Percentiles rank a stretch among this genome's conserved stretches.
phyloP scores from a whole-genome alignment of 2,329 filamentous ascomycete genomes.

The Tolypocladium sp. region DNA sequence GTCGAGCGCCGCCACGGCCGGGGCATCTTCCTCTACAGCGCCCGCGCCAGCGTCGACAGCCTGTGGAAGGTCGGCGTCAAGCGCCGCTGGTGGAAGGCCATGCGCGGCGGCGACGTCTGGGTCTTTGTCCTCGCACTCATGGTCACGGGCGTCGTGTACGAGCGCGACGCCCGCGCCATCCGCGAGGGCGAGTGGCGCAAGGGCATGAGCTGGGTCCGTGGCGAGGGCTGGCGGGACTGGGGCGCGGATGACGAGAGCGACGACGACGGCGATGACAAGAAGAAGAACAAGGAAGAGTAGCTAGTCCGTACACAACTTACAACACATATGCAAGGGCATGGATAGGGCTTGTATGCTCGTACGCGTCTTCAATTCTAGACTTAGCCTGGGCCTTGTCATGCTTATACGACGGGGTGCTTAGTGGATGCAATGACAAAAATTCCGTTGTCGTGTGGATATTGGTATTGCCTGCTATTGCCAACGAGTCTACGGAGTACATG shows the following conservation, averaged over 20 bases:
- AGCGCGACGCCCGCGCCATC: constrained; percentile 59
- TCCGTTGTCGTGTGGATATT: background rate
- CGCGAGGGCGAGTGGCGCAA: constrained; percentile 60
- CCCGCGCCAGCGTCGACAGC: constrained; percentile 69
- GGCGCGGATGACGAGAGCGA: constrained; percentile 41
- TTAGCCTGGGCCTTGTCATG: background rate
- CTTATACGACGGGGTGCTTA: background rate
- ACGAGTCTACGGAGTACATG: background rate
- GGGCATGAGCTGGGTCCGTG: constrained; percentile 62
- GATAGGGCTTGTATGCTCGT: too few species aligned
- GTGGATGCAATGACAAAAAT: background rate
- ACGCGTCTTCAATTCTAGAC: background rate
- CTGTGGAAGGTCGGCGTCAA: constrained; percentile 94
- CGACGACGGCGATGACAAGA: constrained; percentile 26
- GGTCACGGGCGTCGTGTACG: constrained; percentile 68
- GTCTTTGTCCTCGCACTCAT: constrained; percentile 75
- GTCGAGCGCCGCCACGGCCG: constrained; percentile 58
- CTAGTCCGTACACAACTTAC: background rate
- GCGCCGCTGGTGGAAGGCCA: constrained; percentile 75
- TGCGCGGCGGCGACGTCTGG: constrained; percentile 75
- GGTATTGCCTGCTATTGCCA: background rate
- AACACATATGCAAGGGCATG: background rate
- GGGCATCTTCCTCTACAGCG: constrained; percentile 68
- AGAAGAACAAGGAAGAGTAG: constrained; percentile 8
- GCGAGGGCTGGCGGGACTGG: constrained; percentile 68